A percentile compares a stretch with the other conserved stretches of the same genome.
Evolutionary conservation across 75 land plant genomes (phyloP).

Genomic region (Cunninghamia lanceolata): DNA sequence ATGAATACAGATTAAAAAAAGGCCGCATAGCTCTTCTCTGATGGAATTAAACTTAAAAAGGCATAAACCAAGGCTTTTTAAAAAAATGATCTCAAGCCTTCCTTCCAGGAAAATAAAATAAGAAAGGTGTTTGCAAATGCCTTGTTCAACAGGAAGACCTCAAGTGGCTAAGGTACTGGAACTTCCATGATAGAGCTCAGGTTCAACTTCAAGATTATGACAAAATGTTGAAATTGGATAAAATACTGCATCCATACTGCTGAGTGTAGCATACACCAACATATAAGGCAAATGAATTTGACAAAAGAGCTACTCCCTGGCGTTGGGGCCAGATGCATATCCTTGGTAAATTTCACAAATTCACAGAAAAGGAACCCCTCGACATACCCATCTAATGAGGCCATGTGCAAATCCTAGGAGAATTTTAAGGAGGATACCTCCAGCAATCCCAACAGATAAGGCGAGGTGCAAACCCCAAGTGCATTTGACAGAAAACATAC

Average conservation of each 20-base stretch:
- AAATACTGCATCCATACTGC: neutral
- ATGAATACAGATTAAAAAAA: too few species aligned
- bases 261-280: neutral
- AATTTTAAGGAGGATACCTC: too few species aligned
- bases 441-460: neutral
- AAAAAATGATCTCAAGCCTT: too few species aligned
- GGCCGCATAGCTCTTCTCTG: too few species aligned
- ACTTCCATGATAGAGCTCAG: neutral
- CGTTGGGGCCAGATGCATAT: neutral
- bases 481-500: too few species aligned
- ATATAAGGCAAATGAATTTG: neutral
- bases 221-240: neutral
- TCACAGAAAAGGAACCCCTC: too few species aligned
- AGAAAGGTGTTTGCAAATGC: neutral
- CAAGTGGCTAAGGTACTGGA: neutral
- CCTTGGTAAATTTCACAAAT: neutral
- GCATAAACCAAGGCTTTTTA: too few species aligned
- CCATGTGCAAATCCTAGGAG: neutral
- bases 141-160: neutral
- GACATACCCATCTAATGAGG: too few species aligned
- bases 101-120: neutral
- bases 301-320: neutral
- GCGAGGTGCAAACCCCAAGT: too few species aligned
- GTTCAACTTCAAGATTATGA: too few species aligned
- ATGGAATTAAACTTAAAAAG: too few species aligned